Evolutionary conservation across 1,284 basidiomycete species (phyloP), one percentile per base, ranked within the genome.

Genomic region (Fomitopsis palustris): DNA sequence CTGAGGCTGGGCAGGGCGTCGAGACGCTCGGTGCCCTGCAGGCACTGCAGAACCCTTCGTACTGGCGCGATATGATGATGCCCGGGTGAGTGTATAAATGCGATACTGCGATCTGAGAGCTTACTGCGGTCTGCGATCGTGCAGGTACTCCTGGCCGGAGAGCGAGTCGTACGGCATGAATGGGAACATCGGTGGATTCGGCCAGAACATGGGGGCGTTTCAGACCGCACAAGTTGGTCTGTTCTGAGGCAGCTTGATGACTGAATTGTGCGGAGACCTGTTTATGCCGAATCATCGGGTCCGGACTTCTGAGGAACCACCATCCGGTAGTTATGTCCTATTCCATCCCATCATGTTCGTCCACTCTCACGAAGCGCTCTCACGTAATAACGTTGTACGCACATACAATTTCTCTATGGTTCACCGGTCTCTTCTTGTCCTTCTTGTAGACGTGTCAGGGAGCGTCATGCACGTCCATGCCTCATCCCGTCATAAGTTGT

Each of bases 51-150:
- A 89, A 85, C 58, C 85, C 85, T 1, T 78, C 75, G 27, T 92
- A 85, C 79, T 90, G 87, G 88, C 74, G 81, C 38, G 87, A 82
- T 56, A 86, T 90, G 83, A 86, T 92, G 86, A 88, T 91, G 86
- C 89, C 90, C 53, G 90, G 90, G 85, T 90, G 56, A 37, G 73
- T 67, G 27, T 6, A 12, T 21, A 14, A 0, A 2, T n/a, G 16
- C 6, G 19, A 35, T 21, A 29, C 49, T 35, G 37, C 6, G 14
- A 29, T 6, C 10, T n/a, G 53, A 21, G 39, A 9, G 53, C 23
- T 37, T 14, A 37, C 35, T 14, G 35, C 35, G 35, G 35, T 9
- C n/a, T 37, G 3, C 35, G 14, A n/a, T 3, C 29, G 29, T 54
- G 29, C 49, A 68, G 67, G 35, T 68, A 63, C 55, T 58, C 65